These are phyloP conservation scores for Penicillium sp. DNA, from an alignment of 2,329 filamentous ascomycete genomes.

Conservation along the genomic window DNA sequence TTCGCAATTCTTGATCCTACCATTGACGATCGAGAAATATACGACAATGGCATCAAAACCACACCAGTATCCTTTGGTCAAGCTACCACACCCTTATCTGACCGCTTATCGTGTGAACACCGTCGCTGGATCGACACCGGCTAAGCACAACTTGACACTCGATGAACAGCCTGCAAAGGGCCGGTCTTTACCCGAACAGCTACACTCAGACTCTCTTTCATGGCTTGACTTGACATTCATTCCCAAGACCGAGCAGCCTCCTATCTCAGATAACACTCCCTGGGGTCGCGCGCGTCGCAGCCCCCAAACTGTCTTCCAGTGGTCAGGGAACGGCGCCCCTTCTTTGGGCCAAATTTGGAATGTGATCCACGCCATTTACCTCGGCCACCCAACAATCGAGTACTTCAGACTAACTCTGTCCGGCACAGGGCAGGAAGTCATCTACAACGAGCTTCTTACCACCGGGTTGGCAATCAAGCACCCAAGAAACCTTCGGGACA, in stretches of 20 bases:
- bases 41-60: constrained; percentile 14
- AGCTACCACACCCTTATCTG: constrained; percentile 49
- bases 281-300: constrained; percentile 49
- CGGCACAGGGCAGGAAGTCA: constrained; percentile 33
- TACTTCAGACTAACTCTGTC: constrained; percentile 44
- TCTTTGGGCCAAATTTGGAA: constrained; percentile 49
- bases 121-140: constrained; percentile 27
- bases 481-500: constrained; percentile 22
- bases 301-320: constrained; percentile 43
- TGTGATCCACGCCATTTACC: constrained; percentile 46
- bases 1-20: not conserved
- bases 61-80: constrained; percentile 38
- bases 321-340: constrained; percentile 38
- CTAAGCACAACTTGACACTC: constrained; percentile 33
- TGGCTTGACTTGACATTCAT: constrained; percentile 38
- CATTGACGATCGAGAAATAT: not conserved
- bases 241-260: constrained; percentile 17
- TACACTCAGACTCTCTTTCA: constrained; percentile 40
- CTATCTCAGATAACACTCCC: constrained; percentile 27
- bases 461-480: constrained; percentile 30
- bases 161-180: constrained; percentile 33
- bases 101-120: constrained; percentile 43
- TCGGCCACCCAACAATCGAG: constrained; percentile 45
- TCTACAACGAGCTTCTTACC: constrained; percentile 42
- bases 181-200: constrained; percentile 33